Evolutionary conservation across 1,284 basidiomycete genomes (phyloP), one percentile per base, ranked within the genome.

Genomic region (Microbotryomycetes sp.): DNA sequence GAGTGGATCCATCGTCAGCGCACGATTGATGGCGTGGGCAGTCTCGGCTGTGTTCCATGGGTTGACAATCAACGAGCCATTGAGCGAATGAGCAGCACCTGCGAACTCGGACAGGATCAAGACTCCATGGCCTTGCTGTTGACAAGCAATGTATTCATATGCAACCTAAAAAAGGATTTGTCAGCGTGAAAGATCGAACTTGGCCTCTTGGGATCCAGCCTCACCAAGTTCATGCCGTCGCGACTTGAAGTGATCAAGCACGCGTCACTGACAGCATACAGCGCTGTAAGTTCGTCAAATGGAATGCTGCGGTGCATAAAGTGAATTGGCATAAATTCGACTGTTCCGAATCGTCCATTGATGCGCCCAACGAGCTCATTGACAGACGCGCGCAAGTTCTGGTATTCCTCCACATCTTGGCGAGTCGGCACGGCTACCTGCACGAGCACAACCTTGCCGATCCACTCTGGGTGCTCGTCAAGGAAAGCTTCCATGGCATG

Each of bases 41-140:
- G 97, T 92, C 70, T 92, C 87, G 76, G 96, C 92, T 6, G 76
- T 77, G 65, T 78, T 77, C 77, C 77, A 79, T 52, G 92, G 92
- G 78, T 97, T 97, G 72, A 96, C 90, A 73, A 97, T 90, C 68
- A 96, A 81, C 49, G 87, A 88, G 19, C 92, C 92, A 73, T 96
- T 94, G 68, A 96, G 79, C 66, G 87, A 90, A 79, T 98, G 96
- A 9, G 96, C 94, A 29, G 96, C 94, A 51, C 94, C 96, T 0
- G 96, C 93, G 73, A 98, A 98, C 76, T 98, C 94, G 64, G 92
- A 97, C 9, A 98, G 82, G 73, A 98, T 94, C 88, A 98, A 92
- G 14, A 90, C 89, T 46, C 94, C 96, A 72, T 97, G 90, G 19
- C 87, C 83, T 58, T 88, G 85, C 71, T 90, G 85, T 75, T 98